Evolutionary conservation across 1,139 yeast species (phyloP).

Genomic region (Trichomonascaceae sp.): DNA sequence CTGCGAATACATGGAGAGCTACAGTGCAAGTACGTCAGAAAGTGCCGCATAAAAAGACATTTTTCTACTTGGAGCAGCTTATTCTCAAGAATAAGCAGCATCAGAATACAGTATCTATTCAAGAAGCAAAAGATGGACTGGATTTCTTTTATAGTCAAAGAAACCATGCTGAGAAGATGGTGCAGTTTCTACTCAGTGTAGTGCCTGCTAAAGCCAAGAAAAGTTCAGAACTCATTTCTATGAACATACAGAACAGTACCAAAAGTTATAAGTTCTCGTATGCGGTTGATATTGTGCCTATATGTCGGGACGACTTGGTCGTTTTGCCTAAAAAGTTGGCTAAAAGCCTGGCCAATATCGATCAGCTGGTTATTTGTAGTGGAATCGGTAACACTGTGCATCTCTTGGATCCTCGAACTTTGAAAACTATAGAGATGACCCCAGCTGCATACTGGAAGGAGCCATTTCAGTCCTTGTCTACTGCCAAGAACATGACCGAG

Average conservation of each 20-base stretch:
- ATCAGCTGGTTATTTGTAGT: slow-evolving; percentile 56
- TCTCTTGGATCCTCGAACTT: slow-evolving; percentile 71
- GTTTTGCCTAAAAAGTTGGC: slow-evolving; percentile 86
- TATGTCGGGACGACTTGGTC: slow-evolving; percentile 94
- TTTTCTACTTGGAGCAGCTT: slow-evolving; percentile 89
- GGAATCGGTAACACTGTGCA: slow-evolving; percentile 78
- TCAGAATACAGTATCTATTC: slow-evolving; percentile 84
- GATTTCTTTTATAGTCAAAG: slow-evolving; percentile 87
- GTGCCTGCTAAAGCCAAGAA: slow-evolving; percentile 77
- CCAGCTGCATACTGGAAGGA: slow-evolving; percentile 73
- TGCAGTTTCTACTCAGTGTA: slow-evolving; percentile 78
- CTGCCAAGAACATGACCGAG: slow-evolving; percentile 70
- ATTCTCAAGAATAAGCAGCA: slow-evolving; percentile 91
- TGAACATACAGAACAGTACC: slow-evolving; percentile 85
- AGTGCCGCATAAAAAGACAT: slow-evolving; percentile 94
- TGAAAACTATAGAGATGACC: slow-evolving; percentile 70
- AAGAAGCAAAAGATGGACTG: slow-evolving; percentile 88
- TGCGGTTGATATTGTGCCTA: slow-evolving; percentile 91
- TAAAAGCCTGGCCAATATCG: slow-evolving; percentile 68
- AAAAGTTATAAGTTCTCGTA: slow-evolving; percentile 84
- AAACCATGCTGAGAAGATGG: slow-evolving; percentile 89
- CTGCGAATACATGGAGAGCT: slow-evolving; percentile 99
- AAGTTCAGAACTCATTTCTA: slow-evolving; percentile 86
- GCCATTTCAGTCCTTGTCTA: slow-evolving; percentile 73
- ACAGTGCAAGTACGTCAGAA: slow-evolving; percentile 96